Base-by-base conservation (phyloP, 352 stramenopile species). In the Phytophthora litchii region DNA sequence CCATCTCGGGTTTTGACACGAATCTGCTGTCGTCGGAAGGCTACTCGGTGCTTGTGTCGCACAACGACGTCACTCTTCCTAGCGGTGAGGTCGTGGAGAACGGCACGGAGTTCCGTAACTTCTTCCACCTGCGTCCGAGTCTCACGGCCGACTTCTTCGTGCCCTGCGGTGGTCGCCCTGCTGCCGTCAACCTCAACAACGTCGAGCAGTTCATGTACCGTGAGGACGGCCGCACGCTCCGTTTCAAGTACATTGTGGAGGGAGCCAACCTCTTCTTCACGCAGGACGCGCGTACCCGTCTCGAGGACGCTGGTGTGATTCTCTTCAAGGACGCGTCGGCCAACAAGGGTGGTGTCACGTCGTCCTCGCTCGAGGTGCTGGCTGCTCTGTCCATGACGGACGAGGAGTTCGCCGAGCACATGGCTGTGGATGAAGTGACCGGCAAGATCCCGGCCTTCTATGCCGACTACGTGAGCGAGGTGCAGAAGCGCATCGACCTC, bases 201-300 rank as follows among this genome's bases (percentile, higher is more conserved):
- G 97, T 97, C 38, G 82, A 94, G 47, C 74, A 97, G 53, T 98
- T 91, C 67, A 78, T 92, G 67, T 88, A 82, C 73, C 72, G 75
- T 31, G 72, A 75, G 20, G 78, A 89, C 44, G 79, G 78, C 34
- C 81, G 83, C 37, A 84, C 83, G 36, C 92, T 97, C 19, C 96
- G 88, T 2, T 95, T 92, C 60, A 89, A 89, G 57, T 90, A 99
- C 55, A 98, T 99, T 50, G 96, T 99, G 2, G 97, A 99, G 75
- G 97, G 95, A 16, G 96, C 96, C 40, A 99, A 99, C 78, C 78
- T 99, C 21, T 99, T 99, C 74, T 87, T 98, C 55, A 98, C 94
- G 16, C 83, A 93, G 46, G 96, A 98, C 70, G 97, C 97, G 11
- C 89, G 97, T 42, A 70, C 97, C 49, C 83, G 84, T 45, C 78